Evolutionary conservation across 73 alveolate species (phyloP).

Genomic region (Uronychia binucleata): DNA sequence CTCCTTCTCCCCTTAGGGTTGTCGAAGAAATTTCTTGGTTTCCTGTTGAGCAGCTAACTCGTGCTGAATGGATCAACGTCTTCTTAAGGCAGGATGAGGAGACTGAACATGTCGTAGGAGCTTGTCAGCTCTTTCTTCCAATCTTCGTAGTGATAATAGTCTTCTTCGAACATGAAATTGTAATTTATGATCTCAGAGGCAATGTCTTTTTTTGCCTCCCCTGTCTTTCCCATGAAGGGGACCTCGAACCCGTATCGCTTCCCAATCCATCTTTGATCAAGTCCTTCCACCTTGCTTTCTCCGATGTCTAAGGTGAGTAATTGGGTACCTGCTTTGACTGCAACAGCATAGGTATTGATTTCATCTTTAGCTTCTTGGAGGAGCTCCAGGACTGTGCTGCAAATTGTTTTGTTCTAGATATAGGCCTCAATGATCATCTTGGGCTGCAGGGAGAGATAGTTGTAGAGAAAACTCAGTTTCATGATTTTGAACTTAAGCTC

Average conservation of each 20-base stretch:
- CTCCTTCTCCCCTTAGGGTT: slow-evolving; percentile 21
- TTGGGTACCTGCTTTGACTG: not conserved
- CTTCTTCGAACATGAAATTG: slow-evolving; percentile 59
- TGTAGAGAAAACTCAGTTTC: not conserved
- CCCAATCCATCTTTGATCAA: slow-evolving; percentile 6
- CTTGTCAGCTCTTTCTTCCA: slow-evolving; percentile 44
- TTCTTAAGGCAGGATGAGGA: slow-evolving; percentile 11
- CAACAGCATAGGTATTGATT: too few relatives aligned
- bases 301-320: not conserved
- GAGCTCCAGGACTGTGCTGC: not conserved
- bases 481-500: not conserved
- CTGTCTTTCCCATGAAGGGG: slow-evolving; percentile 13
- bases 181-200: slow-evolving; percentile 58
- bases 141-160: slow-evolving; percentile 70
- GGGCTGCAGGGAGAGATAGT: not conserved
- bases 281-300: not conserved
- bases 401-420: not conserved
- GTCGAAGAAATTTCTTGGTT: slow-evolving; percentile 21
- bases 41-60: too few relatives aligned
- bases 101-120: slow-evolving; percentile 41
- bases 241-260: slow-evolving; percentile 46
- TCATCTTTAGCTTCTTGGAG: not conserved
- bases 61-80: slow-evolving; percentile 8
- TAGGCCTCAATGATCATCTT: not conserved
- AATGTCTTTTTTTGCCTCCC: slow-evolving; percentile 18